phyloP scores from a whole-genome alignment of 75 land plant genomes.

The Ceratopteris richardii region DNA sequence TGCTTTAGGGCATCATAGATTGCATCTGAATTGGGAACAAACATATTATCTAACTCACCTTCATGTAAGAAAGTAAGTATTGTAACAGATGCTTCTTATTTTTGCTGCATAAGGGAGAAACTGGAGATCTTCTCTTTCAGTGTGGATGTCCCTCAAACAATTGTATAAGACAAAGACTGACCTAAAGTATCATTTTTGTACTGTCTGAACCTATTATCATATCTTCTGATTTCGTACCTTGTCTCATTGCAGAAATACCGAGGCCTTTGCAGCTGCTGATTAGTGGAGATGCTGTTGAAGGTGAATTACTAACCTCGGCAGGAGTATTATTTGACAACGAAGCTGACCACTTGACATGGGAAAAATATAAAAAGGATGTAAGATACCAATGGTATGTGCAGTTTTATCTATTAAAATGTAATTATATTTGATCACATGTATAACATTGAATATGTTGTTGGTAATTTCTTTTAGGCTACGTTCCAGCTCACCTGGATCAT shows the following conservation, averaged over 20 bases:
- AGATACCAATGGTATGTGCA: constrained; percentile 70
- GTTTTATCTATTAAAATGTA: not conserved
- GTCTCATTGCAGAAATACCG: constrained; percentile 57
- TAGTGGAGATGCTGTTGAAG: constrained; percentile 75
- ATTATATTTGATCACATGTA: not conserved
- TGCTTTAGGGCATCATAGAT: too few relatives aligned
- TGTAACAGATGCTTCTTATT: too few relatives aligned
- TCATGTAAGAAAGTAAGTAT: too few relatives aligned
- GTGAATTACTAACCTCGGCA: constrained; percentile 72
- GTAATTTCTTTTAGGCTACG: constrained; percentile 34
- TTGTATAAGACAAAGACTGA: too few relatives aligned
- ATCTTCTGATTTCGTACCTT: too few relatives aligned
- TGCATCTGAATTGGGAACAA: too few relatives aligned
- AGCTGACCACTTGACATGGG: constrained; percentile 61
- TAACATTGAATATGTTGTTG: not conserved
- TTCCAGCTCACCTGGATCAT: constrained; percentile 28
- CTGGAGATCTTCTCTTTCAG: too few relatives aligned
- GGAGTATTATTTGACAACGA: constrained; percentile 72
- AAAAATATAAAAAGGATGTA: constrained; percentile 74
- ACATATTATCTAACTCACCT: too few relatives aligned
- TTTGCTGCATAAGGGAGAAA: too few relatives aligned
- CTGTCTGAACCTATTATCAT: too few relatives aligned
- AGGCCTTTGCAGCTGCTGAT: constrained; percentile 64
- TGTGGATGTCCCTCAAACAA: too few relatives aligned
- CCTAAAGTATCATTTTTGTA: too few relatives aligned